Conservation (phyloP, 2,329 filamentous ascomycete species). For the Neobulgaria alba region DNA sequence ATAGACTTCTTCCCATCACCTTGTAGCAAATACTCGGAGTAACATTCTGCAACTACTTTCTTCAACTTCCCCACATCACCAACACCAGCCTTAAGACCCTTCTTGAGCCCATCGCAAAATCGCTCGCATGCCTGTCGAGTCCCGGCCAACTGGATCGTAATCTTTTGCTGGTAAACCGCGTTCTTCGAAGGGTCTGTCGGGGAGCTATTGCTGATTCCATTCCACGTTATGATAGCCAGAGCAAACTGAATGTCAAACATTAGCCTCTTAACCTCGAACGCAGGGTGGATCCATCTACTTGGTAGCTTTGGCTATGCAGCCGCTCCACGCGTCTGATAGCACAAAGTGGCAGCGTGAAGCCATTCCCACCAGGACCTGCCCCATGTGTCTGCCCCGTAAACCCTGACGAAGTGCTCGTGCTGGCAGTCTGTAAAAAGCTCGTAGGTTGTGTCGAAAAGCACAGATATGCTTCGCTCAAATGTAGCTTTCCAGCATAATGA, state of each 20-base stretch:
- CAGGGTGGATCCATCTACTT: constrained; percentile 34
- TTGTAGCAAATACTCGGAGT: constrained; percentile 75
- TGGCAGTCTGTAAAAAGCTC: constrained; percentile 76
- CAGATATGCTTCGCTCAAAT: constrained; percentile 88
- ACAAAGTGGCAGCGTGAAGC: constrained; percentile 88
- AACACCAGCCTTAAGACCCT: constrained; percentile 76
- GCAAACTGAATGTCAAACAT: constrained; percentile 54
- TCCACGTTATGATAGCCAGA: constrained; percentile 92
- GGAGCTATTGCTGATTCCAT: constrained; percentile 52
- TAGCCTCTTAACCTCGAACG: constrained; percentile 11
- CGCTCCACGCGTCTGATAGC: constrained; percentile 87
- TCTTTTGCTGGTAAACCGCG: constrained; percentile 59
- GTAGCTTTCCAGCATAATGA: constrained; percentile 85
- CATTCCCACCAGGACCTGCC: constrained; percentile 86
- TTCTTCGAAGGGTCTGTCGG: constrained; percentile 38
- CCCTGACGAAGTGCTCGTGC: constrained; percentile 66
- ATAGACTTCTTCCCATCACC: constrained; percentile 53
- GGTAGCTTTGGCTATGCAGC: constrained; percentile 83
- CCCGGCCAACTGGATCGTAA: constrained; percentile 85
- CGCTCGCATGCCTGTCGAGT: constrained; percentile 84
- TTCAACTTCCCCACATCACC: constrained; percentile 82
- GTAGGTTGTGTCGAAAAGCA: constrained; percentile 94
- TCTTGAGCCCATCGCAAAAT: constrained; percentile 94
- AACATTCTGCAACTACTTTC: constrained; percentile 72
- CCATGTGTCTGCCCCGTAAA: constrained; percentile 93